A percentile compares a stretch with the other conserved stretches of the same genome.
Evolutionary conservation across 139 green algal species (phyloP).

Genomic region (Mesostigma viride): DNA sequence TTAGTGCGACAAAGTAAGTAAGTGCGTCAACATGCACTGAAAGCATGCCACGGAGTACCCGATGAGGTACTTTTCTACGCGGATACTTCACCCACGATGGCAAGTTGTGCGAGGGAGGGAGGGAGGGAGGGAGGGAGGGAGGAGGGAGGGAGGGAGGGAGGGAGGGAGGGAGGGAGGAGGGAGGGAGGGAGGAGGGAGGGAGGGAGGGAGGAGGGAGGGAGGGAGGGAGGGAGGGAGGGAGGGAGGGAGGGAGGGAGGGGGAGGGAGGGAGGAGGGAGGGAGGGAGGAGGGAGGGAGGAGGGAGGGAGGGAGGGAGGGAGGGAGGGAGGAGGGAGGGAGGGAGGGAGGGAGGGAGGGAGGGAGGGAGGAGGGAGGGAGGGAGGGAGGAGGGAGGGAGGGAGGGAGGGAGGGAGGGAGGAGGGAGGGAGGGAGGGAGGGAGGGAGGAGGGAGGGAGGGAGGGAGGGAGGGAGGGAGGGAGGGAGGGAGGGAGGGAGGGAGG

Average conservation of each 20-base stretch:
- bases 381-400: background rate
- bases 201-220: background rate
- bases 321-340: background rate
- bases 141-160: background rate
- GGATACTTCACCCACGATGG: no score
- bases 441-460: background rate
- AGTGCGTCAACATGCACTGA: no score
- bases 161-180: background rate
- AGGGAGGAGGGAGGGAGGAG: background rate
- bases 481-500: background rate
- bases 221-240: constrained; percentile 7
- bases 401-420: background rate
- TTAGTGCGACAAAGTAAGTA: no score
- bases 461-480: background rate
- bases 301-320: background rate
- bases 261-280: background rate
- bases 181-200: background rate
- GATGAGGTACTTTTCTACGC: no score
- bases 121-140: no score
- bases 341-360: background rate
- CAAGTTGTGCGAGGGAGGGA: no score
- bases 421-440: background rate
- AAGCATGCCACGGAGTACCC: no score
- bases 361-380: background rate
- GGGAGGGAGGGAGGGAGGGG: background rate